Conservation (phyloP, 441 rosid species). For the Caryocar brasiliense region DNA sequence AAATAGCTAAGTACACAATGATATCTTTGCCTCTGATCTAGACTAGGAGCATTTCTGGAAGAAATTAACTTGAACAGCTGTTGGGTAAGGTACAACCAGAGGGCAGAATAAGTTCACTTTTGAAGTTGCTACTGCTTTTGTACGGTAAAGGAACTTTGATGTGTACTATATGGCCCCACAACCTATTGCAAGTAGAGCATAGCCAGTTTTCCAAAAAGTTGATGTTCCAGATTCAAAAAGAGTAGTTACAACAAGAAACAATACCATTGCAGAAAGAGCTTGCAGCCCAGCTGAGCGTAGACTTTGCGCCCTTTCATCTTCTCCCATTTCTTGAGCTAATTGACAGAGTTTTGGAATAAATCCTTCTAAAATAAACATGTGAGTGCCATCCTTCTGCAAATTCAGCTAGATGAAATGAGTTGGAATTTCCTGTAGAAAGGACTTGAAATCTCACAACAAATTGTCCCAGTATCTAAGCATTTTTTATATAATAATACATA, state of each 20-base stretch:
- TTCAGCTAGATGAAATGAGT: slow-evolving; percentile 11
- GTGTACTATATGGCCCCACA: too few species aligned
- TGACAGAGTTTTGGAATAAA: slow-evolving; percentile 71
- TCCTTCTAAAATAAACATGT: slow-evolving; percentile 75
- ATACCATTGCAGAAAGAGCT: slow-evolving; percentile 70
- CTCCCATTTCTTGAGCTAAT: slow-evolving; percentile 67
- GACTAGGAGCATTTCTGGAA: too few species aligned
- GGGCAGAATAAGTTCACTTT: too few species aligned
- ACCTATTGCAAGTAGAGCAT: too few species aligned
- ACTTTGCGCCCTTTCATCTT: slow-evolving; percentile 42
- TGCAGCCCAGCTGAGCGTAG: slow-evolving; percentile 55
- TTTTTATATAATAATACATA: background rate
- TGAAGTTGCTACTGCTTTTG: too few species aligned
- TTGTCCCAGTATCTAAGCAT: slow-evolving; percentile 18
- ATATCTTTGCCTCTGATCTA: too few species aligned
- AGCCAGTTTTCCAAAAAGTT: background rate
- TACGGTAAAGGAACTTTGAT: too few species aligned
- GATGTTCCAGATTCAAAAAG: background rate
- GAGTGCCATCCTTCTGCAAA: slow-evolving; percentile 68
- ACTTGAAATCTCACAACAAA: slow-evolving; percentile 6
- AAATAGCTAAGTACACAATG: too few species aligned
- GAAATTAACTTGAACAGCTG: too few species aligned
- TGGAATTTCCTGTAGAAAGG: background rate
- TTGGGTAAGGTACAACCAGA: too few species aligned
- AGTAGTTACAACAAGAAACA: slow-evolving; percentile 1